Conservation (phyloP, 495 filamentous ascomycete genomes). For the Neurospora pannonica region DNA sequence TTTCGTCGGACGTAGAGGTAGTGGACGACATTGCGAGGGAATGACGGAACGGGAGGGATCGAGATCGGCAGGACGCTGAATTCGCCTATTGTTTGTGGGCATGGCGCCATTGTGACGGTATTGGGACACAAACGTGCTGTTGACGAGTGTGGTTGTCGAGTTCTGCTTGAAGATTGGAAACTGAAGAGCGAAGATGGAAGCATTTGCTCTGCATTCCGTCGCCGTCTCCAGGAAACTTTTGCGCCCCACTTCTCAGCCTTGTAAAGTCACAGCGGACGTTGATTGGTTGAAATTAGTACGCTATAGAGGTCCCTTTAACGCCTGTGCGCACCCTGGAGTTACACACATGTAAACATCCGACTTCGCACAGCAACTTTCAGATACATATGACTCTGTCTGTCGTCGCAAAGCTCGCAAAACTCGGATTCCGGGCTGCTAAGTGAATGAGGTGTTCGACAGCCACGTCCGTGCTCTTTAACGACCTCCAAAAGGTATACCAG, state of each 20-base stretch:
- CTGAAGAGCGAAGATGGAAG: background rate
- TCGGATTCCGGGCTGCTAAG: background rate
- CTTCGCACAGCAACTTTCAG: background rate
- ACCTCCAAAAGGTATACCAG: background rate
- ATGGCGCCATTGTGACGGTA: conserved; percentile 21
- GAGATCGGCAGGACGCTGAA: conserved; percentile 47
- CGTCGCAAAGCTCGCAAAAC: background rate
- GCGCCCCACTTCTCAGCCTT: background rate
- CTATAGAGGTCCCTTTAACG: background rate
- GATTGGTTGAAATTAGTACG: background rate
- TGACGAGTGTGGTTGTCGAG: background rate
- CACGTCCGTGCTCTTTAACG: background rate
- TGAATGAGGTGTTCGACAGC: background rate
- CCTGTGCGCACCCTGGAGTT: background rate
- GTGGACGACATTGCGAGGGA: conserved; percentile 54
- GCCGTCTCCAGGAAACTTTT: background rate
- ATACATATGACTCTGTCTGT: background rate
- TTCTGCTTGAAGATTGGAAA: background rate
- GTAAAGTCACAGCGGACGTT: background rate
- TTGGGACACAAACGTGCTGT: background rate
- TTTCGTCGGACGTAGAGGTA: conserved; percentile 82
- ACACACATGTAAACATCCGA: background rate
- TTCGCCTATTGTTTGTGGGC: conserved; percentile 25
- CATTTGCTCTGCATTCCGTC: background rate
- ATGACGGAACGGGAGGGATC: conserved; percentile 52